Conservation (phyloP, 164 flowering plant genomes). For the Vitis labrusca region DNA sequence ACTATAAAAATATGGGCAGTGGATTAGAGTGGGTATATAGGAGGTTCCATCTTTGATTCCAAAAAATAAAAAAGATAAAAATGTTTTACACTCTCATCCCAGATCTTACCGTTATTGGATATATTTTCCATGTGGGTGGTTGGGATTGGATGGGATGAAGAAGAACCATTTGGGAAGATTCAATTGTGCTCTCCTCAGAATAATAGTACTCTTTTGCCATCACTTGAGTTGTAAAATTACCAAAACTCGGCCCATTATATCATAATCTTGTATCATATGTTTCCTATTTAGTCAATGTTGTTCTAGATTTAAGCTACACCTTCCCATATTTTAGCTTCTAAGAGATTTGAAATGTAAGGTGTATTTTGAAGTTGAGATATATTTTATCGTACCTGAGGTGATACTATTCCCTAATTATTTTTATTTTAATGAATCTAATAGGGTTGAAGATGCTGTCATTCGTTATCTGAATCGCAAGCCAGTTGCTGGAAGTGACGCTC, state of each 20-base stretch:
- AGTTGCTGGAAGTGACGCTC: constrained; percentile 41
- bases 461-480: constrained; percentile 65
- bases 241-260: background rate
- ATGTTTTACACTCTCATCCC: background rate
- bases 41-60: too few species aligned
- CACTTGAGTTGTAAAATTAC: background rate
- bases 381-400: background rate
- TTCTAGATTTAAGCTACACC: background rate
- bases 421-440: constrained; percentile 13
- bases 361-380: background rate
- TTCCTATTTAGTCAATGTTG: background rate
- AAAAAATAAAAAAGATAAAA: too few species aligned
- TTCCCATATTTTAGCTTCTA: background rate
- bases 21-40: background rate
- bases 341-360: background rate
- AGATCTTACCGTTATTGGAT: background rate
- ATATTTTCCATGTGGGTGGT: background rate
- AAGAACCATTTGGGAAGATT: too few species aligned
- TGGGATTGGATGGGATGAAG: background rate
- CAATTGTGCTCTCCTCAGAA: background rate
- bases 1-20: background rate
- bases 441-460: constrained; percentile 85
- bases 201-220: background rate
- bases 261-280: background rate
- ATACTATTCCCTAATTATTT: background rate